phyloP scores from a whole-genome alignment of 202 grass and related monocot species.

The Panicum hallii region DNA sequence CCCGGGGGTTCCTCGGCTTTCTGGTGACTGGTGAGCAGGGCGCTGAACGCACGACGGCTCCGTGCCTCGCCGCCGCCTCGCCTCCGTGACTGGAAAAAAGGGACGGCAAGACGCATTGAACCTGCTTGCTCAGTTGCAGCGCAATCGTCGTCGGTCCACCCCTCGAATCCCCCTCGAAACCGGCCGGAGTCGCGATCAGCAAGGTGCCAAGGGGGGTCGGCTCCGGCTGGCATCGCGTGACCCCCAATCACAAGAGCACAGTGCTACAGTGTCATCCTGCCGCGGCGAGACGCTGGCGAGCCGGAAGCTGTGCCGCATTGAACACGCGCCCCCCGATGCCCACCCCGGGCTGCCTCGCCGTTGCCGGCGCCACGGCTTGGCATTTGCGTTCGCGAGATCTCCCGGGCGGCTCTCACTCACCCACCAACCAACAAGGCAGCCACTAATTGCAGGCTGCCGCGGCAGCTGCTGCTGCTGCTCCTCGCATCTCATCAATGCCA shows the following conservation, averaged over 20 bases:
- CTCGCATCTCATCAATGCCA: slow-evolving; percentile 52
- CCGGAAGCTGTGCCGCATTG: slow-evolving; percentile 48
- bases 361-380: slow-evolving; percentile 7
- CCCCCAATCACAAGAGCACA: neutral
- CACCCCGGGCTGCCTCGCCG: slow-evolving; percentile 29
- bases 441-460: slow-evolving; percentile 49
- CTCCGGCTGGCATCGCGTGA: neutral
- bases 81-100: neutral
- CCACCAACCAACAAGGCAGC: slow-evolving; percentile 53
- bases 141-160: neutral
- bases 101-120: slow-evolving; percentile 16
- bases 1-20: neutral
- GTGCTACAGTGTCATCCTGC: neutral
- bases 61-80: neutral
- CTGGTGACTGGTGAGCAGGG: neutral
- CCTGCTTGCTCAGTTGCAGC: slow-evolving; percentile 3
- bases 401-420: slow-evolving; percentile 12
- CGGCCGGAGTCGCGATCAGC: neutral
- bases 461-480: slow-evolving; percentile 1
- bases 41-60: slow-evolving; percentile 23
- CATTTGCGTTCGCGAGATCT: slow-evolving; percentile 40
- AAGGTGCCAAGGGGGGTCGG: neutral
- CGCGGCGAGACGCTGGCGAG: slow-evolving; percentile 23
- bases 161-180: neutral
- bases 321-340: slow-evolving; percentile 36